Base-by-base conservation (phyloP, 768 basidiomycete genomes). In the Mycena polygramma region DNA sequence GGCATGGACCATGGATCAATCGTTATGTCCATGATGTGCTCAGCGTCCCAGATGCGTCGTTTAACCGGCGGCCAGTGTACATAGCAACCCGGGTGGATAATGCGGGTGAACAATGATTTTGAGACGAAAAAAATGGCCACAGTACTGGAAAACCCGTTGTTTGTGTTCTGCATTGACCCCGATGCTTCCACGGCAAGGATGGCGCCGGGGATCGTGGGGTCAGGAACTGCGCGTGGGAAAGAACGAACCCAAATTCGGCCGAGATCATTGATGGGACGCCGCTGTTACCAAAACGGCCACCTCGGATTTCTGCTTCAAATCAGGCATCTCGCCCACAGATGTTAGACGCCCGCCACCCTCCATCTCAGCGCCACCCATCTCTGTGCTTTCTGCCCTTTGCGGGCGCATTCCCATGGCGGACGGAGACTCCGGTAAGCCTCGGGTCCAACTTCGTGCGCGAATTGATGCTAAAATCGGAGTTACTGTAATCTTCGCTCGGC, bases 401-500 rank as follows among this genome's bases (percentile, higher is more conserved):
- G 9, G 36, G 52, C 24, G 6, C 39, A 17, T 10, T 41, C 13
- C 4, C 11, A 66, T 52, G 57, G 49, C 41, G 20, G 15, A 53
- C 48, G 36, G n/a, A 20, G 41, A 60, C 24, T 60, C 58, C 19
- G 58, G 58, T 60, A 41, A 43, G 58, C 58, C 30, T 54, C 57
- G 41, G 22, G 54, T 57, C 62, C 17, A 36, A 54, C 43, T 49
- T 49, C 63, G 60, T 41, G 39, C 36, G 24, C 30, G 30, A 30
- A 62, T 57, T 65, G 69, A 70, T 70, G 68, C 57, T 70, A 65
- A 65, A 30, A 57, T 61, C 69, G 69, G 69, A 70, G 58, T 65
- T 70, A 30, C 30, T 30, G 30, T 30, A 70, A 60, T 60, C 53
- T 64, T 51, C 62, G 49, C 35, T 66, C 64, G 70, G 60, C 48